phyloP scores from a whole-genome alignment of 371 early-diverging fungal genomes.

The Fennellomyces sp. region DNA sequence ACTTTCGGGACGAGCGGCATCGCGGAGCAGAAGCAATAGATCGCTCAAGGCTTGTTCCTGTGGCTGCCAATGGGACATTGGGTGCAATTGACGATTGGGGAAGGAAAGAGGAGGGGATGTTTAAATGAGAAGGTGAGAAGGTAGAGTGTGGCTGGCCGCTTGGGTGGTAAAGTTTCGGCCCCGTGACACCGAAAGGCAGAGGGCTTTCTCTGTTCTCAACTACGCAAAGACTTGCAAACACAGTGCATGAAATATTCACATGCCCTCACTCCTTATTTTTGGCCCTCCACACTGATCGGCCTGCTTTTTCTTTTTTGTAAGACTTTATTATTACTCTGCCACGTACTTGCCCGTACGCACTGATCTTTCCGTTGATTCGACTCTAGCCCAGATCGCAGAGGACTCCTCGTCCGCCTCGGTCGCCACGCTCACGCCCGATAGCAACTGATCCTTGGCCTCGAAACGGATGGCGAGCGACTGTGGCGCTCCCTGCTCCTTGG shows the following conservation, averaged over 20 bases:
- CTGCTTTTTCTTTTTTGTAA: neutral
- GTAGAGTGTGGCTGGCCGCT: too few relatives aligned
- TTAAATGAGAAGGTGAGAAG: neutral
- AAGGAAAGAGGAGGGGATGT: neutral
- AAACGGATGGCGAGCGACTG: constrained; percentile 57
- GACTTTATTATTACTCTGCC: constrained; percentile 25
- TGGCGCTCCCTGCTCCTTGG: constrained; percentile 38
- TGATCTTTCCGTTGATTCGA: constrained; percentile 15
- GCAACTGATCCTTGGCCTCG: constrained; percentile 36
- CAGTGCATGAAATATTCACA: too few relatives aligned
- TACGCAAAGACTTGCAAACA: too few relatives aligned
- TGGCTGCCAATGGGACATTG: constrained; percentile 44
- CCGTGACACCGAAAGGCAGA: neutral
- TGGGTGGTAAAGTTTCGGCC: neutral
- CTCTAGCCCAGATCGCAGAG: constrained; percentile 21
- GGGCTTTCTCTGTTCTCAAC: too few relatives aligned
- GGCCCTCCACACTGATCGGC: too few relatives aligned
- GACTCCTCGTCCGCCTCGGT: constrained; percentile 6
- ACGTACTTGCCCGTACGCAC: constrained; percentile 40
- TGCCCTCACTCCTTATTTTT: too few relatives aligned
- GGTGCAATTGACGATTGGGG: neutral
- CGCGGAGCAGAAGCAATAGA: constrained; percentile 34
- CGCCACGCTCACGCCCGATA: constrained; percentile 26
- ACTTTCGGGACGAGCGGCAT: constrained; percentile 37
- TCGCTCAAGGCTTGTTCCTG: constrained; percentile 35